Evolutionary conservation across 2,329 filamentous ascomycete genomes (phyloP), one percentile per base, ranked within the genome.

Genomic region (Allantophomopsis cytisporea): DNA sequence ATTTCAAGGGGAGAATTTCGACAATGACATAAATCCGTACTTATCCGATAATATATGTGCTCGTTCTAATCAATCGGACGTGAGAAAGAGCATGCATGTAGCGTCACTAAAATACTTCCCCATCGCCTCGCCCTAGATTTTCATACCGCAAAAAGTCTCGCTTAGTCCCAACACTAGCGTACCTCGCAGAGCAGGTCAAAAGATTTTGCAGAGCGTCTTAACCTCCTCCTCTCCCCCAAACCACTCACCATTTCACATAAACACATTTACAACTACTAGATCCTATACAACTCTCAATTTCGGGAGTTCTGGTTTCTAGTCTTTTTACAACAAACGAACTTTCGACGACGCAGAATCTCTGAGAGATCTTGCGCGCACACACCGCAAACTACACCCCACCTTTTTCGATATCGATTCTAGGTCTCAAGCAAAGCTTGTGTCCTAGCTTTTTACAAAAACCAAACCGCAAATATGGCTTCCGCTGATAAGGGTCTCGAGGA

Each of bases 401-500:
- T 35, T 44, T 41, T 46, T 44, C 39, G 59, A 66, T 70, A 44
- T 49, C 51, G 41, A 50, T 47, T 54, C 50, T 77, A 76, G 80
- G 73, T 86, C 76, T 65, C 71, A 82, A 78, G 73, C 79, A 68
- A 69, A 64, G 81, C 79, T 82, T 85, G 83, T 76, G 80, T 74
- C 79, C 74, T 76, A 70, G 71, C 73, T 76, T 64, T 60, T 59
- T 58, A 58, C 57, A 49, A 60, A 38, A 55, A 51, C 47, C 38
- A 57, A 68, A 72, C 69, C 80, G 80, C 85, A 89, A 95, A 83
- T 77, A 96, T 96, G 89, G 89, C 88, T 86, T 61, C 65, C 46
- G 80, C 81, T 64, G 83, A 86, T 59, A 94, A 93, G 76, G 89
- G 89, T 76, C 86, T 96, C 72, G 88, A 95, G 76, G 89, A 96